Evolutionary conservation across 2,329 filamentous ascomycete species (phyloP).

Genomic region (Colletotrichum theobromicola): DNA sequence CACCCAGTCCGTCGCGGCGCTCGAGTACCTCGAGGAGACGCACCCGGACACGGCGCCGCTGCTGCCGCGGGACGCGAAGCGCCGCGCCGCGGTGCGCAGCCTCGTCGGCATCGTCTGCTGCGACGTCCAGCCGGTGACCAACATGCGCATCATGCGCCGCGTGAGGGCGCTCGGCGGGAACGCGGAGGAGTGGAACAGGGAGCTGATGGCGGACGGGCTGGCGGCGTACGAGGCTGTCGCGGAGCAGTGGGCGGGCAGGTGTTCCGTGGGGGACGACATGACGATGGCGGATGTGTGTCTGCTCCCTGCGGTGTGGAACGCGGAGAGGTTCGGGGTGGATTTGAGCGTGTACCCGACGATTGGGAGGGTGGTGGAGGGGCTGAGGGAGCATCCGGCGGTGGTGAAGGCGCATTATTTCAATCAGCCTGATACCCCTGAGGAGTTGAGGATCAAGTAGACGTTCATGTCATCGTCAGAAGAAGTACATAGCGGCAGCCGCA

Average conservation of each 20-base stretch:
- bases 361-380: slow-evolving; percentile 44
- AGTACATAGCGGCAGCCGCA: neutral
- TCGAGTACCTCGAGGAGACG: slow-evolving; percentile 67
- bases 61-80: slow-evolving; percentile 49
- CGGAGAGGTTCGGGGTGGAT: slow-evolving; percentile 59
- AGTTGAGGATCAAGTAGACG: slow-evolving; percentile 2
- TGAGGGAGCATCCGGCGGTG: slow-evolving; percentile 56
- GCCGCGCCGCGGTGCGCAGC: slow-evolving; percentile 56
- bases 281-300: slow-evolving; percentile 65
- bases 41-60: slow-evolving; percentile 45
- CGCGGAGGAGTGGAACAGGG: slow-evolving; percentile 54
- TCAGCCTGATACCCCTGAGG: slow-evolving; percentile 52
- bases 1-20: slow-evolving; percentile 62
- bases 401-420: slow-evolving; percentile 56
- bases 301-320: slow-evolving; percentile 63
- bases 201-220: slow-evolving; percentile 58
- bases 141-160: slow-evolving; percentile 56
- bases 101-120: slow-evolving; percentile 58
- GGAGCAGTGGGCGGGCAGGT: slow-evolving; percentile 46
- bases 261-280: slow-evolving; percentile 59
- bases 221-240: slow-evolving; percentile 57
- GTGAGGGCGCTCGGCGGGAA: slow-evolving; percentile 49
- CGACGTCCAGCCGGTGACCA: slow-evolving; percentile 67
- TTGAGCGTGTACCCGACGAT: slow-evolving; percentile 53
- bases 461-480: too few relatives aligned